A percentile compares a stretch with the other conserved stretches of the same genome.
Conservation (phyloP, 306 rosid genomes). For the Betula pendula region DNA sequence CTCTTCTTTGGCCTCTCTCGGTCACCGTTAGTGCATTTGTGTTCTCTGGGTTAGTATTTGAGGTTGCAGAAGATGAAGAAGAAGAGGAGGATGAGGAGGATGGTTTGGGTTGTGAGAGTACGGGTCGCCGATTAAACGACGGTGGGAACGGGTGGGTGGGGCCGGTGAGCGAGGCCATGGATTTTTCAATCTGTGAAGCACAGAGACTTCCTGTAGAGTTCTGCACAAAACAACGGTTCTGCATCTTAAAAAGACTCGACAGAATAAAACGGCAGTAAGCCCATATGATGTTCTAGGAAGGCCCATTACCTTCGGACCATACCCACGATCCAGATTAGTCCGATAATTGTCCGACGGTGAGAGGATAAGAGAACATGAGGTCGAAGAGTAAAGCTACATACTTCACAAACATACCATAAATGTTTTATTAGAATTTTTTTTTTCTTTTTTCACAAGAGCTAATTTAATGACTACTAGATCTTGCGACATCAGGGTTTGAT, state of each 20-base stretch:
- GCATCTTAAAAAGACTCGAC: neutral
- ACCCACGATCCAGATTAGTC: too few species aligned
- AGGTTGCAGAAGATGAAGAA: constrained; percentile 7
- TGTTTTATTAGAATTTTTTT: too few species aligned
- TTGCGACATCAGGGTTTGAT: too few species aligned
- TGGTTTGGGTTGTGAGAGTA: neutral
- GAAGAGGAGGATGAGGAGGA: neutral
- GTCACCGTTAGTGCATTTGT: constrained; percentile 12
- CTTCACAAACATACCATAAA: too few species aligned
- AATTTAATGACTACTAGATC: too few species aligned
- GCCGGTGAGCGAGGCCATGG: constrained; percentile 53
- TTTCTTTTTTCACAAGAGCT: too few species aligned
- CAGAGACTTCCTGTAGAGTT: neutral
- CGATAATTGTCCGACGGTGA: too few species aligned
- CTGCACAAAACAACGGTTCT: neutral
- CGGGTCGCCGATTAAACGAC: constrained; percentile 16
- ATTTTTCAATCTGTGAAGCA: neutral
- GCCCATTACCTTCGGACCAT: too few species aligned
- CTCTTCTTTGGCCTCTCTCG: constrained; percentile 34
- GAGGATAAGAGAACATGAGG: too few species aligned
- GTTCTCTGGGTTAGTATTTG: constrained; percentile 11
- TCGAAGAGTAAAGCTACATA: too few species aligned
- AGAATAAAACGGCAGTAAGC: too few species aligned
- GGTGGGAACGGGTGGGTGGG: constrained; percentile 32
- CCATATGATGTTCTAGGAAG: neutral